These are phyloP conservation scores for Mucor mucedo DNA, from an alignment of 371 early-diverging fungal species.

Conservation along the genomic window DNA sequence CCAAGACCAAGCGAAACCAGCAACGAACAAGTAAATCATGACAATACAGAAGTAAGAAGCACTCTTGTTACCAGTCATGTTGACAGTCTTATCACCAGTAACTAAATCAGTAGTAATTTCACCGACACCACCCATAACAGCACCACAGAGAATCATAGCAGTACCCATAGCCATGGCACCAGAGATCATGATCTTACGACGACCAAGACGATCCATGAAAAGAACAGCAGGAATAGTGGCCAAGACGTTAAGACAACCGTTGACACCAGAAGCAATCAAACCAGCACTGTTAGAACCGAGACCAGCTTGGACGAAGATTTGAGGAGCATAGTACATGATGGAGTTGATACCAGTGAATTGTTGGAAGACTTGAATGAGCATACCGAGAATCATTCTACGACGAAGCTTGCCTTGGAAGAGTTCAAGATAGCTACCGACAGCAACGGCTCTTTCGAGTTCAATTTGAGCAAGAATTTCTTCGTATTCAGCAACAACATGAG, in stretches of 20 bases:
- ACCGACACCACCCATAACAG: slow-evolving; percentile 40
- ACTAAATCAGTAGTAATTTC: slow-evolving; percentile 12
- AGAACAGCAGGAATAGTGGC: slow-evolving; percentile 78
- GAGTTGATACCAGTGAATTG: slow-evolving; percentile 59
- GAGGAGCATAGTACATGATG: slow-evolving; percentile 59
- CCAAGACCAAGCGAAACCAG: slow-evolving; percentile 51
- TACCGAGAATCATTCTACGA: slow-evolving; percentile 68
- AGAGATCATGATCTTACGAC: slow-evolving; percentile 40
- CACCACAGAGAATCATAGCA: slow-evolving; percentile 42
- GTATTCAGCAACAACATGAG: slow-evolving; percentile 71
- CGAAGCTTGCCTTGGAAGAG: slow-evolving; percentile 66
- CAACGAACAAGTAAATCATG: slow-evolving; percentile 46
- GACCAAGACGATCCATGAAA: slow-evolving; percentile 50
- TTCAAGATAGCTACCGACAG: slow-evolving; percentile 71
- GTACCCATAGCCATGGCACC: slow-evolving; percentile 45
- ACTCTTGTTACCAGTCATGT: slow-evolving; percentile 32
- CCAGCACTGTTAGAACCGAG: slow-evolving; percentile 48
- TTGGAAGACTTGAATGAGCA: slow-evolving; percentile 71
- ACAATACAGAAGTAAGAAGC: slow-evolving; percentile 50
- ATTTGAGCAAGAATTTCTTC: slow-evolving; percentile 72
- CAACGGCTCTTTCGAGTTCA: slow-evolving; percentile 66
- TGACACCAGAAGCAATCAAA: slow-evolving; percentile 73
- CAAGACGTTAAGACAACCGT: slow-evolving; percentile 71
- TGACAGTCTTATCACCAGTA: slow-evolving; percentile 16
- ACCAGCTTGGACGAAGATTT: slow-evolving; percentile 71